phyloP scores from a whole-genome alignment of 768 basidiomycete species.

The Ephemerocybe angulata region DNA sequence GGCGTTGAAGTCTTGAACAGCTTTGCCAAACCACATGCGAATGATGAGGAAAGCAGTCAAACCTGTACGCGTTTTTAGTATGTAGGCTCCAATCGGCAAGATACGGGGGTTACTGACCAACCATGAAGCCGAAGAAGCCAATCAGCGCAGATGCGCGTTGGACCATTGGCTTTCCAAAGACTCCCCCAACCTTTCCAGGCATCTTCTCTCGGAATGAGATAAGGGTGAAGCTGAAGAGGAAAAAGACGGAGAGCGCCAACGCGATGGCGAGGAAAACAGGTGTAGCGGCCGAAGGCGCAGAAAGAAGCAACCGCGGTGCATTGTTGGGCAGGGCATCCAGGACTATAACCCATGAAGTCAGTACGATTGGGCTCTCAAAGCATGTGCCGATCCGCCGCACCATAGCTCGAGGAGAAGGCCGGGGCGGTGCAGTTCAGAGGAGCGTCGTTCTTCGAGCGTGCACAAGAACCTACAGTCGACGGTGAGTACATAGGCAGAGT shows the following conservation, averaged over 20 bases:
- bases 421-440: slow-evolving; percentile 53
- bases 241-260: slow-evolving; percentile 52
- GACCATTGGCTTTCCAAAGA: slow-evolving; percentile 53
- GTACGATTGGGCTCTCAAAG: neutral
- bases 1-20: slow-evolving; percentile 72
- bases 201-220: slow-evolving; percentile 66
- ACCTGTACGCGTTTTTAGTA: slow-evolving; percentile 36
- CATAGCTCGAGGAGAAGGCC: slow-evolving; percentile 56
- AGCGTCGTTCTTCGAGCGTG: slow-evolving; percentile 45
- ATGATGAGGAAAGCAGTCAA: slow-evolving; percentile 66
- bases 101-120: slow-evolving; percentile 41
- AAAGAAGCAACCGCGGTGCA: slow-evolving; percentile 52
- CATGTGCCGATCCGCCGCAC: slow-evolving; percentile 33
- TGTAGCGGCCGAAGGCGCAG: slow-evolving; percentile 57
- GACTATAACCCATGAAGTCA: slow-evolving; percentile 39
- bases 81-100: neutral
- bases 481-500: neutral
- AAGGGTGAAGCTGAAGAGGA: slow-evolving; percentile 63
- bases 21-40: slow-evolving; percentile 80
- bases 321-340: slow-evolving; percentile 57
- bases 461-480: slow-evolving; percentile 58
- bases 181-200: slow-evolving; percentile 44
- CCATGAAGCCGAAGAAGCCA: slow-evolving; percentile 71
- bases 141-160: slow-evolving; percentile 68
- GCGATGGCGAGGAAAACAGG: slow-evolving; percentile 63